phyloP scores from a whole-genome alignment of 1,284 basidiomycete species.

The Pseudozyma sp. region DNA sequence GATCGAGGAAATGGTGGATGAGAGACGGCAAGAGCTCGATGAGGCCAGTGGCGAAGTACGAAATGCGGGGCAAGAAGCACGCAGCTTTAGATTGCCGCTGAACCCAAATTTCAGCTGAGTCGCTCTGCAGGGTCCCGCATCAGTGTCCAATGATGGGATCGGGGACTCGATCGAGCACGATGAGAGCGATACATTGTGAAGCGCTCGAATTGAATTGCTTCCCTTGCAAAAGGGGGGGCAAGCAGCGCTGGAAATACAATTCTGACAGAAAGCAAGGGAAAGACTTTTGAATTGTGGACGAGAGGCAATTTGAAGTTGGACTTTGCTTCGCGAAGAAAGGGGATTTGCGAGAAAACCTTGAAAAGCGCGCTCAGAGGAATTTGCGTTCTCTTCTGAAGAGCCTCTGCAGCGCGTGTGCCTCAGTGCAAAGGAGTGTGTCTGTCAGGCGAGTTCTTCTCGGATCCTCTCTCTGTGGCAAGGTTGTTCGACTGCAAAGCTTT shows the following conservation, averaged over 20 bases:
- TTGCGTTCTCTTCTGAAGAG: background rate
- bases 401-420: constrained; percentile 4
- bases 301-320: background rate
- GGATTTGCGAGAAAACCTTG: constrained; percentile 2
- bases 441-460: too few species aligned
- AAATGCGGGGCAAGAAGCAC: background rate
- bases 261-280: background rate
- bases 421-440: background rate
- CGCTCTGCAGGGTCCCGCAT: constrained; percentile 1
- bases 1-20: background rate
- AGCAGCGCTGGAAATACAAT: background rate
- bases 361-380: constrained; percentile 1
- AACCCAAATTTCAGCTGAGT: background rate
- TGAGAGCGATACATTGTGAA: background rate
- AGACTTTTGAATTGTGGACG: constrained; percentile 1
- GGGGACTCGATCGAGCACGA: background rate
- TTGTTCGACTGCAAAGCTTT: constrained; percentile 13
- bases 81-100: background rate
- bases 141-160: background rate
- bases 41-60: background rate
- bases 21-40: background rate
- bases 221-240: background rate
- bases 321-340: constrained; percentile 1
- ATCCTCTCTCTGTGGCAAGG: too few species aligned
- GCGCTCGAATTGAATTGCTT: background rate